These are phyloP conservation scores for Polyporus tsugae DNA, from an alignment of 1,284 basidiomycete genomes.

Conservation along the genomic window DNA sequence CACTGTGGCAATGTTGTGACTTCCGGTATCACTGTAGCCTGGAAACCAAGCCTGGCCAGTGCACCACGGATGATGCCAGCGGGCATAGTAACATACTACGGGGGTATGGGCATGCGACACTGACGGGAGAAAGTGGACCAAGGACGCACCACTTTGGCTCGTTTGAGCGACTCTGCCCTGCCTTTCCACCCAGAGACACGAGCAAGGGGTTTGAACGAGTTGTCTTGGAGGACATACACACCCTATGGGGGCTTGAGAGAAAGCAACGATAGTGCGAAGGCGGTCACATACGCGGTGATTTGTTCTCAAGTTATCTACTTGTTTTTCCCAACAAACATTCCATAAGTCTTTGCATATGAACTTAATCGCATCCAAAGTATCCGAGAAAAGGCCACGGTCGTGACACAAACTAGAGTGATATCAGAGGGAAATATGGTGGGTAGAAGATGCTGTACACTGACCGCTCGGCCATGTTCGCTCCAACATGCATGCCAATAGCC, in stretches of 20 bases:
- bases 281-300: conserved; percentile 80
- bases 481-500: conserved; percentile 87
- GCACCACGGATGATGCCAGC: conserved; percentile 87
- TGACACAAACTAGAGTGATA: conserved; percentile 67
- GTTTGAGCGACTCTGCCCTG: conserved; percentile 74
- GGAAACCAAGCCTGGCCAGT: conserved; percentile 78
- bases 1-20: conserved; percentile 87
- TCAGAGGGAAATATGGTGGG: neutral
- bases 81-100: conserved; percentile 80
- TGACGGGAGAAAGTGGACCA: neutral
- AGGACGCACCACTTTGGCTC: conserved; percentile 71
- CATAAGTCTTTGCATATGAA: conserved; percentile 98
- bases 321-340: conserved; percentile 89
- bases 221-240: conserved; percentile 93
- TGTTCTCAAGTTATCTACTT: conserved; percentile 94
- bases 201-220: conserved; percentile 85
- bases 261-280: neutral
- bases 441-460: conserved; percentile 45
- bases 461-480: conserved; percentile 88
- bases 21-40: conserved; percentile 79
- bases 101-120: neutral
- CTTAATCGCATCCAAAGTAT: conserved; percentile 92
- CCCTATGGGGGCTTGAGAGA: conserved; percentile 59
- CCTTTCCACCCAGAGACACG: conserved; percentile 84
- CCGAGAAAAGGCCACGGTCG: conserved; percentile 77